A percentile compares a stretch with the other conserved stretches of the same genome.
These are phyloP conservation scores for Botrytis fragariae DNA, from an alignment of 2,329 filamentous ascomycete species.

Conservation along the genomic window DNA sequence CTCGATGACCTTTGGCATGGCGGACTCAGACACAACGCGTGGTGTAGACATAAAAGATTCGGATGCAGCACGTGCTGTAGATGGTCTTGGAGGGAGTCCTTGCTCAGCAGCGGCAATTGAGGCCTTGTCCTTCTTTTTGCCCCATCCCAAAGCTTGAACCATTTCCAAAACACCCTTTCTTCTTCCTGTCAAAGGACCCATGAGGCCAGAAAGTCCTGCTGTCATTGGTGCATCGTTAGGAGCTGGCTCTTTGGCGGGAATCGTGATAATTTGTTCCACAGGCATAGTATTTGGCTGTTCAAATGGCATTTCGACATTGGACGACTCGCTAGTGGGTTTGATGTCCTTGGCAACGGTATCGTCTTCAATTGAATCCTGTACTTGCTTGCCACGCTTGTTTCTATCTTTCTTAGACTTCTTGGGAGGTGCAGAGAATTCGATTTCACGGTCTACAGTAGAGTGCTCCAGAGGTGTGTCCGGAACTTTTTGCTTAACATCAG, in stretches of 20 bases:
- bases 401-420: conserved; percentile 34
- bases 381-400: conserved; percentile 12
- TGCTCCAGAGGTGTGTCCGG: not conserved
- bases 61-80: conserved; percentile 9
- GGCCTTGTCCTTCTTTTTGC: conserved; percentile 17
- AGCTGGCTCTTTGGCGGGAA: not conserved
- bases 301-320: not conserved
- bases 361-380: conserved; percentile 18
- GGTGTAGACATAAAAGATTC: conserved; percentile 2
- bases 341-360: not conserved
- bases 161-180: conserved; percentile 18
- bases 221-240: conserved; percentile 7
- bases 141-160: conserved; percentile 19
- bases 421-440: not conserved
- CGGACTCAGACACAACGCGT: not conserved
- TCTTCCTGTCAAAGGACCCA: conserved; percentile 16
- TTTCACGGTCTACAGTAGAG: not conserved
- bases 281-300: not conserved
- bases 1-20: not conserved
- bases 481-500: not conserved
- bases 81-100: conserved; percentile 9
- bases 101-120: conserved; percentile 9
- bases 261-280: conserved; percentile 12
- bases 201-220: conserved; percentile 4
- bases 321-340: not conserved